Evolutionary conservation across 306 rosid species (phyloP), one percentile per base, ranked within the genome.

Genomic region (Ormosia semicastrata): DNA sequence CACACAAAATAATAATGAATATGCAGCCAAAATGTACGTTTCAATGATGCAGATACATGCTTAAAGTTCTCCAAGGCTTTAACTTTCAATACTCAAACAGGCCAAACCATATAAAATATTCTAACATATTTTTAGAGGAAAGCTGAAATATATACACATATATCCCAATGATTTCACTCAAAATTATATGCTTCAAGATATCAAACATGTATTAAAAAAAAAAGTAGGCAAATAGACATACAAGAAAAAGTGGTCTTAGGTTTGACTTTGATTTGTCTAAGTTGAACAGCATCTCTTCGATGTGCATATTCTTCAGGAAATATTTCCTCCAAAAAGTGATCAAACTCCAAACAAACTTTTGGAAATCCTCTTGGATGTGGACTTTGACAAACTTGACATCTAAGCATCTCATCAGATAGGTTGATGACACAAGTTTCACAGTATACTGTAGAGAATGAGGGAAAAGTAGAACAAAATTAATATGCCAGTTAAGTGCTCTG

Each of bases 281-380:
- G 88, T 83, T 82, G 91, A 74, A 87, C 73, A 52, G 76, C 79
- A 77, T 59, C 85, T 77, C 85, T 88, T 77, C 93, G 84, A 46
- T 46, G 76, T 29, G 83, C 85, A 90, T 88, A 93, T 79, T 92
- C 94, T 77, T 85, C 77, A 1, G 94, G 91, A 85, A 94, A 88
- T 68, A 58, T 86, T 81, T 86, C 88, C 79, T 85, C 87, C 87
- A 94, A 59, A 86, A 89, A 92, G 47, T 83, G 84, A 76, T 80
- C 86, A 68, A 94, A 86, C 84, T 66, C 89, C 88, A 89, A 84
- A 89, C 90, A 91, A 80, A 94, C 97, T 84, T 88, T 94, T 17
- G 88, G 92, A 83, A 75, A 36, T 79, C 89, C 92, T 66, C 71
- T 84, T 63, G 97, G 98, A 81, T 92, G 94, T 71, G 84, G 78